These are phyloP conservation scores for Margaritispora aquatica DNA, from an alignment of 495 filamentous ascomycete species.

Conservation along the genomic window DNA sequence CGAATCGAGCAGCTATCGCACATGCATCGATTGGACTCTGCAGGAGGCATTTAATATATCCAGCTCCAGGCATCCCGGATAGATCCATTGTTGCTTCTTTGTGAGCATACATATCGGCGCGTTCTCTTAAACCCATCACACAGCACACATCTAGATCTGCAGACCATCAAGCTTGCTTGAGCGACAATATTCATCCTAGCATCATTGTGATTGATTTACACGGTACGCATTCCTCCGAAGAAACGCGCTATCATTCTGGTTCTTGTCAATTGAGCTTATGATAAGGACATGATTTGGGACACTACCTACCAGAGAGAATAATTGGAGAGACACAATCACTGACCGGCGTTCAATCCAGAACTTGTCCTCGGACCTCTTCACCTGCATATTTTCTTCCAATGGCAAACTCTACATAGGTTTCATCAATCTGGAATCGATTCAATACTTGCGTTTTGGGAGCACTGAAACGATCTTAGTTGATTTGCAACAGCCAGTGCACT, in stretches of 20 bases:
- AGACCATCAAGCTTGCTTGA: not conserved
- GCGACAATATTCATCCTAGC: no score
- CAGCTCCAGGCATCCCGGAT: not conserved
- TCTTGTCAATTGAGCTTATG: no score
- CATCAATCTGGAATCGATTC: constrained; percentile 16
- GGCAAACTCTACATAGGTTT: constrained; percentile 13
- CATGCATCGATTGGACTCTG: not conserved
- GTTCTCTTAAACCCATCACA: not conserved
- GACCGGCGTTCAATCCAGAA: not conserved
- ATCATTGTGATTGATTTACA: no score
- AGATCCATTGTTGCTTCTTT: not conserved
- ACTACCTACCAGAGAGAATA: not conserved
- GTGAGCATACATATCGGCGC: not conserved
- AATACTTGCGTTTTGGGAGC: constrained; percentile 1
- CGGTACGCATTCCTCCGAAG: no score
- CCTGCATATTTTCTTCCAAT: constrained; percentile 16
- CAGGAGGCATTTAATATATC: not conserved
- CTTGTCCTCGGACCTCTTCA: not conserved
- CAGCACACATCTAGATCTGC: not conserved
- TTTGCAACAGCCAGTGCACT: constrained; percentile 21
- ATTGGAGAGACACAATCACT: not conserved
- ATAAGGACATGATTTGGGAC: no score
- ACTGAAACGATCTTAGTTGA: constrained; percentile 17
- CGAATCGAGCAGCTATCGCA: not conserved
- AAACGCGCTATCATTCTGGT: no score